Evolutionary conservation across 805 yeast species (phyloP), one percentile per base, ranked within the genome.

Genomic region (Grigorovia yakushimaensis): DNA sequence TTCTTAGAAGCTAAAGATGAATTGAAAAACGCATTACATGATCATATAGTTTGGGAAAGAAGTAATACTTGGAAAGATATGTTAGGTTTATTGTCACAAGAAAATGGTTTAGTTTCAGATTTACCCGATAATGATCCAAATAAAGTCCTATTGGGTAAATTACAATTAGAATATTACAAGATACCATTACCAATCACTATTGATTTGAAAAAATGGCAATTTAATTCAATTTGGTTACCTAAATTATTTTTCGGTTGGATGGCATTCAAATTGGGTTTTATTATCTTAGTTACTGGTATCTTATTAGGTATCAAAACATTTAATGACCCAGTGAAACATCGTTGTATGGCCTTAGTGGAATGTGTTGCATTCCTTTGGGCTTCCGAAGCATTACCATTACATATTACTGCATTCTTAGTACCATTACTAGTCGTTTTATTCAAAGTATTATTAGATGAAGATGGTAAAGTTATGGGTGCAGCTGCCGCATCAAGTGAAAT

Each of bases 1-100:
- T 54, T 75, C 17, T 76, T 72, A 18, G 58, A 67, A 10, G 78
- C 79, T 38, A 74, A 69, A 54, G 62, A 73, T 3, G 84, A 80
- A 56, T 65, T 82, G 51, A 77, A 78, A 47, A 73, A 81, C 2
- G 77, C 73, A 51, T 68, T 91, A 53, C 76, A 96, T 51, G 98
- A 91, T 58, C 95, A 89, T 62, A 85, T 91, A 41, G 96, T 89
- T 21, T 91, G 96, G 94, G 97, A 91, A 67, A 78, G 98, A 66
- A 86, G 86, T 61, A 88, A 95, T 0, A 95, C 88, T 17, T 91
- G 98, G 98, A 81, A 93, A 58, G 96, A 91, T 62, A 81, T 91
- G 82, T 77, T 89, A 54, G 91, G 93, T 8, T 68, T 91, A 57
- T 72, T 93, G 48, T 82, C 86, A 51, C 72, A 85, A 2, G 64